Evolutionary conservation across 2,329 filamentous ascomycete genomes (phyloP).

Genomic region (Fusarium chlamydosporum): DNA sequence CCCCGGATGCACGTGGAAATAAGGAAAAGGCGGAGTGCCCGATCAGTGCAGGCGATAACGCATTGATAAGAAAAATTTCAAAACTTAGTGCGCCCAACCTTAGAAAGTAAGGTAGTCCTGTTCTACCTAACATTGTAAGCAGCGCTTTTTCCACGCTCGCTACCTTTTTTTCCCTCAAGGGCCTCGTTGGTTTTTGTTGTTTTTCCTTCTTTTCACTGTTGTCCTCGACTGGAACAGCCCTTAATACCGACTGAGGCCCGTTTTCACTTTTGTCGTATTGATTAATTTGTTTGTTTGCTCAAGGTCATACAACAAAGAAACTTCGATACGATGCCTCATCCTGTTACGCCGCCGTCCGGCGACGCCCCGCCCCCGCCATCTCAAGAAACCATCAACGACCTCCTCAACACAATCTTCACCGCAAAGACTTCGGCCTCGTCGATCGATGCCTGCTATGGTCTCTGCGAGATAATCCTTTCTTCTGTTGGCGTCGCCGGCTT

Average conservation of each 20-base stretch:
- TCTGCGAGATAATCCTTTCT: conserved; percentile 72
- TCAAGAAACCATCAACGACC: conserved; percentile 73
- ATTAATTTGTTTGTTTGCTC: conserved; percentile 5
- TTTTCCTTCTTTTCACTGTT: conserved; percentile 17
- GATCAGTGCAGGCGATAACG: conserved; percentile 31
- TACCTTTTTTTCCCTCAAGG: conserved; percentile 39
- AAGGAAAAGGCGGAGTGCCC: conserved; percentile 30
- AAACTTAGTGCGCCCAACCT: conserved; percentile 41
- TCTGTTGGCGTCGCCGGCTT: conserved; percentile 69
- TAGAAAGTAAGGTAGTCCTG: conserved; percentile 29
- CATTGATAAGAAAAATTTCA: conserved; percentile 43
- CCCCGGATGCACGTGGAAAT: conserved; percentile 47
- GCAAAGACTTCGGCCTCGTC: conserved; percentile 77
- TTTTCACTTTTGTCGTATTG: conserved; percentile 1
- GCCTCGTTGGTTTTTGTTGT: conserved; percentile 49
- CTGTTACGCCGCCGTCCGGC: conserved; percentile 63
- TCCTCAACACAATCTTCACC: conserved; percentile 77
- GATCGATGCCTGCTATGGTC: conserved; percentile 73
- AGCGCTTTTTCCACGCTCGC: conserved; percentile 45
- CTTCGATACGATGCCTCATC: conserved; percentile 62
- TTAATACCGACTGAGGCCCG: conserved; percentile 43
- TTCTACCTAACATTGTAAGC: conserved; percentile 43
- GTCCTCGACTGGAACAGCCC: conserved; percentile 20
- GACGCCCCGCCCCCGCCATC: conserved; percentile 70
- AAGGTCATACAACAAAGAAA: conserved; percentile 22